Evolutionary conservation across 2,329 filamentous ascomycete species (phyloP).

Genomic region (Aspergillus puulaauensis): DNA sequence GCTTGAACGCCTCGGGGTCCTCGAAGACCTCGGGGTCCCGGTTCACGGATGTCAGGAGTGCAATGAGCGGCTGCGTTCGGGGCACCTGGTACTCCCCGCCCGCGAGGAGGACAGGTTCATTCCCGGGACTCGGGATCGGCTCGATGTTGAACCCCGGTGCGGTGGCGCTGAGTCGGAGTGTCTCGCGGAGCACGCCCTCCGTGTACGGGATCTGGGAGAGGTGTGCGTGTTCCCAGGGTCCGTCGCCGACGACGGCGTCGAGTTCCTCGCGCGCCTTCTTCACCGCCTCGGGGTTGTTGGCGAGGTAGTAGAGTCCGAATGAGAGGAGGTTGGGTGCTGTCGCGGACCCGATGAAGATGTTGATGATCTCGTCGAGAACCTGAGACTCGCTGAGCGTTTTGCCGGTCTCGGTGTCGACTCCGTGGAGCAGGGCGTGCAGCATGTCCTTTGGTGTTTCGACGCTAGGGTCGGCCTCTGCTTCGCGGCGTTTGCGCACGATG

Average conservation of each 20-base stretch:
- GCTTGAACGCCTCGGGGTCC: slow-evolving; percentile 65
- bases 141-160: slow-evolving; percentile 59
- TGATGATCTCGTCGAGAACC: slow-evolving; percentile 67
- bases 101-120: slow-evolving; percentile 48
- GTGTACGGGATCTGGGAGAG: slow-evolving; percentile 66
- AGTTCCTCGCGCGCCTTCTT: slow-evolving; percentile 66
- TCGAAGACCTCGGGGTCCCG: slow-evolving; percentile 64
- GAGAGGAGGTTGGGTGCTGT: slow-evolving; percentile 68
- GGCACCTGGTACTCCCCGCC: slow-evolving; percentile 62
- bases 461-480: slow-evolving; percentile 48
- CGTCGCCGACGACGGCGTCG: slow-evolving; percentile 44
- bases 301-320: slow-evolving; percentile 64
- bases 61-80: slow-evolving; percentile 52
- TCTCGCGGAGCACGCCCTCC: slow-evolving; percentile 65
- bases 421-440: slow-evolving; percentile 59
- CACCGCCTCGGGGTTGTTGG: slow-evolving; percentile 62
- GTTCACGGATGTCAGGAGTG: slow-evolving; percentile 59
- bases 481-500: slow-evolving; percentile 57
- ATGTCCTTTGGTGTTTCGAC: slow-evolving; percentile 54
- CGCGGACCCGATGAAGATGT: slow-evolving; percentile 66
- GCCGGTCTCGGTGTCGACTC: slow-evolving; percentile 62
- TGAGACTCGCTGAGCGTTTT: slow-evolving; percentile 54
- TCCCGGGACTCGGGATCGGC: slow-evolving; percentile 43
- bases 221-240: slow-evolving; percentile 48
- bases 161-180: slow-evolving; percentile 62